phyloP scores from a whole-genome alignment of 2,329 filamentous ascomycete genomes.

The Fusarium scirpi region DNA sequence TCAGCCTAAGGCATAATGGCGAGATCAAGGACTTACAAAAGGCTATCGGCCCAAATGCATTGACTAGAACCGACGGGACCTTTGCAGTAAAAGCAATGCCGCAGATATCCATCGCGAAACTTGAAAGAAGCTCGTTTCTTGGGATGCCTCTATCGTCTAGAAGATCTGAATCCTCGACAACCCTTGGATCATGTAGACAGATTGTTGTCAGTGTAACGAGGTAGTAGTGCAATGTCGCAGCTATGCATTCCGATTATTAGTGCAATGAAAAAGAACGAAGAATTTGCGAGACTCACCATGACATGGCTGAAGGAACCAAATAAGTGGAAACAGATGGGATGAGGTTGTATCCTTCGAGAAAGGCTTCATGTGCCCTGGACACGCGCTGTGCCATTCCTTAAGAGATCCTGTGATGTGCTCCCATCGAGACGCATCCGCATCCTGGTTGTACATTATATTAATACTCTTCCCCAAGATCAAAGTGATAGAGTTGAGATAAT shows the following conservation, averaged over 20 bases:
- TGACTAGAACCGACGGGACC: slow-evolving; percentile 58
- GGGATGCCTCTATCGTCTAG: not conserved
- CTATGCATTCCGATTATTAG: slow-evolving; percentile 43
- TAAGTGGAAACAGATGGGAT: slow-evolving; percentile 49
- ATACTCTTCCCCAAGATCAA: slow-evolving; percentile 58
- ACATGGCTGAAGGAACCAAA: slow-evolving; percentile 57
- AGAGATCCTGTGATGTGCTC: slow-evolving; percentile 39
- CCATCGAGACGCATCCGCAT: slow-evolving; percentile 36
- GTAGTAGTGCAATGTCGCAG: slow-evolving; percentile 58
- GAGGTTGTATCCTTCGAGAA: slow-evolving; percentile 42
- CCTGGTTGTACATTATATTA: slow-evolving; percentile 52
- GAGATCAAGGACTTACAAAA: slow-evolving; percentile 53
- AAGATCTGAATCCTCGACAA: not conserved
- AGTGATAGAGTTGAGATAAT: slow-evolving; percentile 56
- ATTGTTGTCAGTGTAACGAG: slow-evolving; percentile 54
- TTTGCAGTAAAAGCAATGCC: slow-evolving; percentile 60
- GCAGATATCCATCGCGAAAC: slow-evolving; percentile 55
- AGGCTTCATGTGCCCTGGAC: slow-evolving; percentile 51
- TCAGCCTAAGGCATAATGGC: not conserved
- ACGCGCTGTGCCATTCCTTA: slow-evolving; percentile 47
- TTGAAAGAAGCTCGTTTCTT: slow-evolving; percentile 48
- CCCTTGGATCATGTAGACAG: slow-evolving; percentile 15
- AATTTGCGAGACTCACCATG: slow-evolving; percentile 53
- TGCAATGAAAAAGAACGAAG: not conserved
- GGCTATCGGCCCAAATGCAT: slow-evolving; percentile 61